phyloP scores from a whole-genome alignment of 192 early-diverging fungal genomes.

The Coemansia sp. region DNA sequence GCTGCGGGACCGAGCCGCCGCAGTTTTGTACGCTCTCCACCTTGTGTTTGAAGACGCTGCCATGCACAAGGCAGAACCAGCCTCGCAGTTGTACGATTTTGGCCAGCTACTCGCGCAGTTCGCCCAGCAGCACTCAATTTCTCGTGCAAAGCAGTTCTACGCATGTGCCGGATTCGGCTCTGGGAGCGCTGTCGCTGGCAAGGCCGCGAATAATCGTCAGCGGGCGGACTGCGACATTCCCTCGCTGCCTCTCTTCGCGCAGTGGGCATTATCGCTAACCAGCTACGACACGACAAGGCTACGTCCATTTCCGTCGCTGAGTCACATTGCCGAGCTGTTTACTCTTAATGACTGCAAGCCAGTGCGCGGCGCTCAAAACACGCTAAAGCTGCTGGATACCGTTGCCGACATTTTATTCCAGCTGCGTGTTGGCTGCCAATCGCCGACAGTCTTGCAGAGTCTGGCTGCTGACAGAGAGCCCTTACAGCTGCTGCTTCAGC shows the following conservation, averaged over 20 bases:
- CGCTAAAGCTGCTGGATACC: conserved; percentile 16
- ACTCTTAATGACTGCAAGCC: conserved; percentile 33
- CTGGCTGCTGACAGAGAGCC: conserved; percentile 12
- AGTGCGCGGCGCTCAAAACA: conserved; percentile 7
- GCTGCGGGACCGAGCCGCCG: conserved; percentile 26
- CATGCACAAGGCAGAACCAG: conserved; percentile 21
- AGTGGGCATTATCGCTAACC: conserved; percentile 22
- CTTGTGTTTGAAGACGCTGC: conserved; percentile 42
- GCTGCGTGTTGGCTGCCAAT: conserved; percentile 10
- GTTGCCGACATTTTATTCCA: conserved; percentile 16
- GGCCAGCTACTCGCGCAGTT: conserved; percentile 25
- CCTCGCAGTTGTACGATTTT: conserved; percentile 10
- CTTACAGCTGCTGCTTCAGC: conserved; percentile 12
- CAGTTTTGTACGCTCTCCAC: conserved; percentile 35
- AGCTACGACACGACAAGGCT: neutral
- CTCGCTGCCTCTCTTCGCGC: conserved; percentile 23
- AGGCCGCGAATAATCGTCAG: conserved; percentile 6
- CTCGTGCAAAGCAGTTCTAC: conserved; percentile 4
- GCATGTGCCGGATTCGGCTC: neutral
- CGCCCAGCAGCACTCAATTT: conserved; percentile 7
- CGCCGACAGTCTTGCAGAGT: conserved; percentile 13
- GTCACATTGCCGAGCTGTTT: conserved; percentile 23
- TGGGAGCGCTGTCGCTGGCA: neutral
- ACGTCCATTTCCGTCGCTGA: conserved; percentile 28
- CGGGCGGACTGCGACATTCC: conserved; percentile 2